Base-by-base conservation (phyloP, 495 filamentous ascomycete genomes). In the Paragyromitra xinjiangensis region DNA sequence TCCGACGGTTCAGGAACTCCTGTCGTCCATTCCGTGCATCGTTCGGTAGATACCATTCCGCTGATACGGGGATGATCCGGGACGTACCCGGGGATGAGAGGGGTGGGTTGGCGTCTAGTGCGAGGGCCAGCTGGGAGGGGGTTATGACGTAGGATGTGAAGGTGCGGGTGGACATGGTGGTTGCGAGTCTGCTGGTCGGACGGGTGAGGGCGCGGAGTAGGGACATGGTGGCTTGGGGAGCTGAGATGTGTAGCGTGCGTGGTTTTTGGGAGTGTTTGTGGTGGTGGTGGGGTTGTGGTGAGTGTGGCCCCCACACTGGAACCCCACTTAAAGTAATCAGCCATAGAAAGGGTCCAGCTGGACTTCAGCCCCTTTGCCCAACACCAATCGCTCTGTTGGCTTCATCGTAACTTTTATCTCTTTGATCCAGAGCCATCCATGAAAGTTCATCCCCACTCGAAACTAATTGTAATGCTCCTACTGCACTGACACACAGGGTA, bases 31-130 rank as follows among this genome's bases (percentile, higher is more conserved):
- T 94, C 73, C 94, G 92, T 26, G 89, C 87, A 72, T 95, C 94
- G 85, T 97, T 98, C 50, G 96, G 95, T 79, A 99, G 88, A 81
- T 97, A 98, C 95, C 95, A 99, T 42, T 93, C 89, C 48, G 94
- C 95, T 83, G 93, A 98, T 64, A 99, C 84, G 1, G 96, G 93
- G 65, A 98, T 89, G 39, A 94, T 90, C 75, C 93, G 89, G 0
- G 95, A 91, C 8, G 29, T 61, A 37, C 92, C 91, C 14, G 91
- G 91, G 80, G 94, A 91, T 74, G 91, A 90, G 71, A 88, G 90
- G 0, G 90, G 86, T 5, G 93, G 87, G 81, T 92, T 93, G 82
- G 91, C 91, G 81, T 91, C 90, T 55, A 98, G 87, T 42, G 94
- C 94, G 55, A 90, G 87, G 68, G 89, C 84, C 68, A 98, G 92